Evolutionary conservation across 108 stramenopile genomes (phyloP).

Genomic region (Mediolabrus comicus): DNA sequence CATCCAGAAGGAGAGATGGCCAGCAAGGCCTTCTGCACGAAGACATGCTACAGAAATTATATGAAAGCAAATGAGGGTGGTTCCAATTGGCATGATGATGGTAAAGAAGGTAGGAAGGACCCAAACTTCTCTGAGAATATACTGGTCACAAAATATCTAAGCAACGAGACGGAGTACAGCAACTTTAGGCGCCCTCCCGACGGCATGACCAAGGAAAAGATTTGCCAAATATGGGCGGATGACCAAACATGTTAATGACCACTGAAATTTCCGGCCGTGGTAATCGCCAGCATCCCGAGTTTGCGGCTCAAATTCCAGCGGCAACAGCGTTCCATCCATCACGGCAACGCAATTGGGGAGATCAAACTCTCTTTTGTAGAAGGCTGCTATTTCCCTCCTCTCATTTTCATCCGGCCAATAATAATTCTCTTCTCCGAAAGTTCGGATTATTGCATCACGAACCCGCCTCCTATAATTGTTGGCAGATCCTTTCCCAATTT

Average conservation of each 20-base stretch:
- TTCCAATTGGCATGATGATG: neutral
- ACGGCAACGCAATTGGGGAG: conserved; percentile 34
- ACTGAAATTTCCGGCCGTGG: conserved; percentile 21
- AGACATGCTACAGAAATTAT: too few species aligned
- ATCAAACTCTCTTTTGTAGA: conserved; percentile 1
- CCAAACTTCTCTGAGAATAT: neutral
- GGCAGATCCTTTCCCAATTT: neutral
- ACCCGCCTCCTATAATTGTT: neutral
- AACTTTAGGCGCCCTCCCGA: too few species aligned
- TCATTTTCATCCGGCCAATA: conserved; percentile 35
- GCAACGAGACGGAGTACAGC: neutral
- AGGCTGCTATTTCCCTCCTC: conserved; percentile 10
- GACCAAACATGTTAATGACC: conserved; percentile 11
- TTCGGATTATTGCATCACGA: neutral
- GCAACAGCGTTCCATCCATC: conserved; percentile 35
- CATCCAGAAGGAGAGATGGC: too few species aligned
- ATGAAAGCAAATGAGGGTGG: too few species aligned
- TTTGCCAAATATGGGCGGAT: neutral
- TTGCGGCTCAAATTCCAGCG: conserved; percentile 15
- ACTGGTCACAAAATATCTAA: neutral
- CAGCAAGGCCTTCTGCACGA: too few species aligned
- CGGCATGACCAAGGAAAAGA: too few species aligned
- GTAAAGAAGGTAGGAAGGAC: neutral
- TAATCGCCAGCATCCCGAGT: conserved; percentile 24
- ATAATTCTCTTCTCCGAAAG: neutral